These are phyloP conservation scores for Cytospora paraplurivora DNA, from an alignment of 2,329 filamentous ascomycete species.

Conservation along the genomic window DNA sequence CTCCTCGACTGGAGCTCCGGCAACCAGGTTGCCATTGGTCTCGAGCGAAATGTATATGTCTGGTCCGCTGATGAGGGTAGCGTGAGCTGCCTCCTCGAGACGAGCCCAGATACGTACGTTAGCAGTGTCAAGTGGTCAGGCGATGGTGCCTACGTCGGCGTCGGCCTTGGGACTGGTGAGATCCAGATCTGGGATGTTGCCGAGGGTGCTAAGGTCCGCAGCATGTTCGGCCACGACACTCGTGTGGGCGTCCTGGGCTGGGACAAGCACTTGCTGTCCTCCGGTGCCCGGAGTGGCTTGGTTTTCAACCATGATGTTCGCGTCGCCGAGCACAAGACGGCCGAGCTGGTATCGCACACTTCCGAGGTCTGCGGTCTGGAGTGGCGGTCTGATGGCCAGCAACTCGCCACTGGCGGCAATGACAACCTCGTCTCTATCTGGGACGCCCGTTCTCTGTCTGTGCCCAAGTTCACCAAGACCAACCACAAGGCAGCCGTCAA, in stretches of 20 bases:
- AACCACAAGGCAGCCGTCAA: slow-evolving; percentile 99
- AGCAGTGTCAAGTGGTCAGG: slow-evolving; percentile 99
- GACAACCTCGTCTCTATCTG: slow-evolving; percentile 99
- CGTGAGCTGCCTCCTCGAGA: slow-evolving; percentile 87
- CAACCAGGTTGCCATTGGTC: slow-evolving; percentile 96
- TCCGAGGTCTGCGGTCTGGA: slow-evolving; percentile 98
- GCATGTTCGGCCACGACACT: slow-evolving; percentile 97
- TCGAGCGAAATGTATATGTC: slow-evolving; percentile 96
- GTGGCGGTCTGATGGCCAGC: slow-evolving; percentile 94
- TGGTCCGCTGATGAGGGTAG: slow-evolving; percentile 95
- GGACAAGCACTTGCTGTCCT: slow-evolving; percentile 98
- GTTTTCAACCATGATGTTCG: slow-evolving; percentile 99
- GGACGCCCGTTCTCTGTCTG: slow-evolving; percentile 90
- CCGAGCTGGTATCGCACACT: slow-evolving; percentile 94
- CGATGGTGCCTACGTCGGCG: slow-evolving; percentile 93
- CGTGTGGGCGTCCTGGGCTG: slow-evolving; percentile 98
- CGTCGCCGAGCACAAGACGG: slow-evolving; percentile 95
- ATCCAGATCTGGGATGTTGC: slow-evolving; percentile 99
- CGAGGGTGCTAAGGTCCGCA: slow-evolving; percentile 91
- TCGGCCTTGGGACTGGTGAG: slow-evolving; percentile 92
- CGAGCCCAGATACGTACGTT: slow-evolving; percentile 87
- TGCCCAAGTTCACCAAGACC: slow-evolving; percentile 99
- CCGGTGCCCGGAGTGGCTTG: slow-evolving; percentile 88
- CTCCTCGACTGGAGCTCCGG: slow-evolving; percentile 96
- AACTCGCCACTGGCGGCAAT: slow-evolving; percentile 96